Evolutionary conservation across 352 stramenopile species (phyloP), one percentile per base, ranked within the genome.

Genomic region (Thalassiosira exigua): DNA sequence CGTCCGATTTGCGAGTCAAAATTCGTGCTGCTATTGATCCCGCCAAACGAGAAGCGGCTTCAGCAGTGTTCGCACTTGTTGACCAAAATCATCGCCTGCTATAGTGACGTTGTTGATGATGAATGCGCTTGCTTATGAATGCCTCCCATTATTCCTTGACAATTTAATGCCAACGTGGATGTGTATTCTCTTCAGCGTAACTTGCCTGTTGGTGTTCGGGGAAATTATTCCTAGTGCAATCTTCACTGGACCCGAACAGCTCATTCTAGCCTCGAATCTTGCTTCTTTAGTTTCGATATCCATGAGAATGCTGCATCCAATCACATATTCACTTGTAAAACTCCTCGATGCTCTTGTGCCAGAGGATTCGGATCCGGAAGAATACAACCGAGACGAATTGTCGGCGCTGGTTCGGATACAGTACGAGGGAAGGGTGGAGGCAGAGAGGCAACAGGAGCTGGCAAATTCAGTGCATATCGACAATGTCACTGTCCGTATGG

Each of bases 161-260:
- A 89, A 94, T 46, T 65, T 98, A 42, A 85, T 98, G 32, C 85
- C 87, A 3, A 73, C 64, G 29, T 95, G 81, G 22, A 71, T 96
- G 9, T 97, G 96, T 11, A 95, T 98, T 72, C 75, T 98, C n/a
- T 83, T 98, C n/a, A 83, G 72, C 52, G 96, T 98, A 1, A 98
- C 95, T 0, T 92, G 96, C 19, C 95, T 99, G 29, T 84, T 99
- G 17, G 72, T 98, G 27, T 98, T 98, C 81, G 96, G 96, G 4
- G 97, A 99, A 65, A 98, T 99, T 69, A 91, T 98, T 26, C 96
- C 96, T 17, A 96, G 93, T 3, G 96, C 95, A 0, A 88, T 98
- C 11, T 98, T 98, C 75, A 99, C 96, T 9, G 96, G 96, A 0
- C 95, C 95, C 5, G 94, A 96, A 58, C 96, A 98, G 83, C 87